These are phyloP conservation scores for Eleusine coracana DNA, from an alignment of 176 grass and related monocot species.

Conservation along the genomic window DNA sequence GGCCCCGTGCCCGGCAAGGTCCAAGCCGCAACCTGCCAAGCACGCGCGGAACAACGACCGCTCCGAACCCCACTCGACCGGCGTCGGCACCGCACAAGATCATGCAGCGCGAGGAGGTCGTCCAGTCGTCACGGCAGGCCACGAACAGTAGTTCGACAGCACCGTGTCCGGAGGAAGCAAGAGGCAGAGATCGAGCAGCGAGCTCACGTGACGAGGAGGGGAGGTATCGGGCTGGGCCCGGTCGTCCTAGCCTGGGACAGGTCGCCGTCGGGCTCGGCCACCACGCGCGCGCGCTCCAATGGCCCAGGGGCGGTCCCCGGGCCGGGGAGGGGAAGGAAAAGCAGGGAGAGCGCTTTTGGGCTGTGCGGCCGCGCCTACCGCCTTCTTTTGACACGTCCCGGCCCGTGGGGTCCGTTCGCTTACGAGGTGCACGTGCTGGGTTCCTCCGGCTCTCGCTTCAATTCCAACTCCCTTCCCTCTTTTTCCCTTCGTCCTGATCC, in stretches of 20 bases:
- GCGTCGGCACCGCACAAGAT: not conserved
- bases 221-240: no score
- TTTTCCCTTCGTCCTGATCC: not conserved
- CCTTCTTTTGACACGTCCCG: not conserved
- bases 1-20: not conserved
- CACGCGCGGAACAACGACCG: not conserved
- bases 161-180: not conserved
- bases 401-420: no score
- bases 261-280: not conserved
- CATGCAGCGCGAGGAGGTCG: no score
- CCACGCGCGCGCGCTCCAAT: no score
- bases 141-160: not conserved
- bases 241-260: not conserved
- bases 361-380: no score
- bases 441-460: not conserved
- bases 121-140: not conserved
- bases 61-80: not conserved
- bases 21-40: not conserved
- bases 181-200: not conserved
- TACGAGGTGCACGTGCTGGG: constrained; percentile 5
- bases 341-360: no score
- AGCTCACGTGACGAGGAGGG: not conserved
- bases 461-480: not conserved
- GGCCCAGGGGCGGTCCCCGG: no score
- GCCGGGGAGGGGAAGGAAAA: no score